These are phyloP conservation scores for Tubosaeta sp. DNA, from an alignment of 768 basidiomycete genomes.

Conservation along the genomic window DNA sequence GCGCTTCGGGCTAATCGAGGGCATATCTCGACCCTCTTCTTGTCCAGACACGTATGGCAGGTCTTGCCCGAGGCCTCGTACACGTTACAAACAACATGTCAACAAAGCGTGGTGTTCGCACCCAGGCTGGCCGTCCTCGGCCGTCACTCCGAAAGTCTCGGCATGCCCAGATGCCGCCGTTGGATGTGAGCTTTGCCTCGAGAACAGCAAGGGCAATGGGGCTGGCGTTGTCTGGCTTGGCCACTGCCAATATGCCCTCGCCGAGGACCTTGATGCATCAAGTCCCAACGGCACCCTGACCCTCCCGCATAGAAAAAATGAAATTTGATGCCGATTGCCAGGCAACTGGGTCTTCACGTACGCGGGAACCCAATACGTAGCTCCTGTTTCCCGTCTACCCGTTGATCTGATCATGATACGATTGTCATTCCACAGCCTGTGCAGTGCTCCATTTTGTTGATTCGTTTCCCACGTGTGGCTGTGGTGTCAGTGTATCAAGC, in stretches of 20 bases:
- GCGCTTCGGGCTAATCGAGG: slow-evolving; percentile 10
- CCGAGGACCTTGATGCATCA: background rate
- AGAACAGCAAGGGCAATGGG: too few species aligned
- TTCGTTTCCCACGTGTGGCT: slow-evolving; percentile 21
- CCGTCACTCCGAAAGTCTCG: background rate
- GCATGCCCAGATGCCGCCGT: background rate
- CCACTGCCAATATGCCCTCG: background rate
- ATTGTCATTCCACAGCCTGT: slow-evolving; percentile 16
- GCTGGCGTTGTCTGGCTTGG: background rate
- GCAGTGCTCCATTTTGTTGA: slow-evolving; percentile 1
- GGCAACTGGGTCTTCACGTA: slow-evolving; percentile 21
- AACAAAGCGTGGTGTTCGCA: background rate
- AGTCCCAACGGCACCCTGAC: background rate
- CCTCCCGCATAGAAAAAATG: slow-evolving; percentile 1
- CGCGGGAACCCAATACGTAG: slow-evolving; percentile 2
- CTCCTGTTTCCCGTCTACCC: background rate
- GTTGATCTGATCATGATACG: slow-evolving; percentile 10
- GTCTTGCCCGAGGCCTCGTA: slow-evolving; percentile 2
- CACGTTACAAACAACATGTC: background rate
- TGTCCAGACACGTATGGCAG: slow-evolving; percentile 17
- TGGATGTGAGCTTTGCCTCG: too few species aligned
- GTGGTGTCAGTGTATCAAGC: slow-evolving; percentile 6
- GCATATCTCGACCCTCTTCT: background rate
- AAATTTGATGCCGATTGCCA: slow-evolving; percentile 23
- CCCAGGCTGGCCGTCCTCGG: background rate